Evolutionary conservation across 345 rosid genomes (phyloP).

Genomic region (Citrus sinensis): DNA sequence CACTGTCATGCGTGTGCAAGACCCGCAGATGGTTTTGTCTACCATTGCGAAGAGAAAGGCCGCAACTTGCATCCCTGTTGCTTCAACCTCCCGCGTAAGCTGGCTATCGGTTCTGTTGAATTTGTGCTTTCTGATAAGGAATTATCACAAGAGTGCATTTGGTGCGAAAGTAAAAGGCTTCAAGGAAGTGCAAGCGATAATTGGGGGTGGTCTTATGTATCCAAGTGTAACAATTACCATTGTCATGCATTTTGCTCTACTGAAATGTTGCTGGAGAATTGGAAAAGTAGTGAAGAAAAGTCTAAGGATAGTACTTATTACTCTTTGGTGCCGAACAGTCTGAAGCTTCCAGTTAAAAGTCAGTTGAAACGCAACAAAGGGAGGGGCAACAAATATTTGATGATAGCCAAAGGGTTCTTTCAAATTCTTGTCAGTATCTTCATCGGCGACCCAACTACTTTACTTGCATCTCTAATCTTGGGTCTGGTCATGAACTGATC

Average conservation of each 20-base stretch:
- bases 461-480: not conserved
- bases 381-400: not conserved
- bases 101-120: not conserved
- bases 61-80: conserved; percentile 11
- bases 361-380: not conserved
- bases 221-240: not conserved
- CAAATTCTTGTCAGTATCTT: not conserved
- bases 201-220: conserved; percentile 12
- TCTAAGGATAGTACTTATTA: not conserved
- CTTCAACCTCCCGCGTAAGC: not conserved
- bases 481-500: not conserved
- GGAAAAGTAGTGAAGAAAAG: not conserved
- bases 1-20: not conserved
- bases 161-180: not conserved
- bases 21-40: not conserved
- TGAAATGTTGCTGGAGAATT: not conserved
- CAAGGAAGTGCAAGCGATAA: not conserved
- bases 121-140: not conserved
- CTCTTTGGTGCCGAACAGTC: not conserved
- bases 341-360: not conserved
- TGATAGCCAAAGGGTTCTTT: not conserved
- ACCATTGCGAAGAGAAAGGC: not conserved
- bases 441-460: not conserved
- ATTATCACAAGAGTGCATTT: not conserved
- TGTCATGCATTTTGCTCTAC: conserved; percentile 6